These are phyloP conservation scores for Xylaria castorea DNA, from an alignment of 495 filamentous ascomycete genomes.

Conservation along the genomic window DNA sequence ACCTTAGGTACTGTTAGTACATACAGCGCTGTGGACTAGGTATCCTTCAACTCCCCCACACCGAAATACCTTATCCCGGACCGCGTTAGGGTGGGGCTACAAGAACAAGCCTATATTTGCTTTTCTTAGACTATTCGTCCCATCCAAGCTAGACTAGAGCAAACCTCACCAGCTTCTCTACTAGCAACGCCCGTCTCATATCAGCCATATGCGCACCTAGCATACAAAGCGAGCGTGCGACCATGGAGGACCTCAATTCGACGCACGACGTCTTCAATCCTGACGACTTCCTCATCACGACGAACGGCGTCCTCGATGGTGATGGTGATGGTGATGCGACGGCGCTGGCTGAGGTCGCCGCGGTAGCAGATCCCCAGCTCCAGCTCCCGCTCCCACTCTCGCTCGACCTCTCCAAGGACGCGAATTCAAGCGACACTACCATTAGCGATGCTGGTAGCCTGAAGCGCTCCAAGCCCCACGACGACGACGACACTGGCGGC, in stretches of 20 bases:
- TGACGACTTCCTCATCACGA: constrained; percentile 29
- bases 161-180: neutral
- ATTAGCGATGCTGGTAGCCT: constrained; percentile 34
- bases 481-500: constrained; percentile 48
- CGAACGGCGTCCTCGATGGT: constrained; percentile 10
- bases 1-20: neutral
- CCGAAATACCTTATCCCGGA: constrained; percentile 15
- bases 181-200: neutral
- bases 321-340: constrained; percentile 7
- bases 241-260: constrained; percentile 29
- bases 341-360: neutral
- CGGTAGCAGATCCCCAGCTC: constrained; percentile 2
- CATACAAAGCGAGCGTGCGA: neutral
- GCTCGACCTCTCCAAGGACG: constrained; percentile 14
- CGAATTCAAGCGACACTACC: constrained; percentile 27
- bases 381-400: constrained; percentile 8
- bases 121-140: constrained; percentile 7
- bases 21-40: no score
- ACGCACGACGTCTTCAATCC: constrained; percentile 30
- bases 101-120: constrained; percentile 4
- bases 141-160: neutral
- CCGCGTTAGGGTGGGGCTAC: constrained; percentile 17
- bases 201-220: neutral
- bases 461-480: constrained; percentile 52
- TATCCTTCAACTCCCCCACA: constrained; percentile 6